These are phyloP conservation scores for Lathyrus oleraceus DNA, from an alignment of 306 rosid species.

Conservation along the genomic window DNA sequence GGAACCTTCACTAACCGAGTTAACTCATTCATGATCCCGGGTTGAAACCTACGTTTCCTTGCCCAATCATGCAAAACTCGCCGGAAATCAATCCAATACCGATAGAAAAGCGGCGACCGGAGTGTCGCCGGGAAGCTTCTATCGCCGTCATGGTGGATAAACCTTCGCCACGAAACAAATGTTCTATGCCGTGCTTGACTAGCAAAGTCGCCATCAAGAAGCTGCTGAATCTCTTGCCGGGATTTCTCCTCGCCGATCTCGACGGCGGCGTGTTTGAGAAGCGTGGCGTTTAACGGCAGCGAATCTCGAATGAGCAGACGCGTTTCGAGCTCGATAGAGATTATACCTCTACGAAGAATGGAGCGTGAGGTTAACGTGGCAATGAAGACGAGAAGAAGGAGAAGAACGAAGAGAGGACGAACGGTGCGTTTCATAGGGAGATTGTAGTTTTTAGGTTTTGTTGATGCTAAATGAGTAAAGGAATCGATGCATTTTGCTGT, in stretches of 20 bases:
- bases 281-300: constrained; percentile 62
- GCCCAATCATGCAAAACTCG: constrained; percentile 65
- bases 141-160: constrained; percentile 52
- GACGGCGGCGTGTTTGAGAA: constrained; percentile 63
- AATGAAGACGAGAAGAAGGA: constrained; percentile 57
- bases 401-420: constrained; percentile 61
- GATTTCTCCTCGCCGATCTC: constrained; percentile 59
- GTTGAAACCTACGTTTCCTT: constrained; percentile 60
- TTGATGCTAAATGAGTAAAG: constrained; percentile 49
- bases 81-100: constrained; percentile 82
- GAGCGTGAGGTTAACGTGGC: constrained; percentile 64
- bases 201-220: constrained; percentile 74
- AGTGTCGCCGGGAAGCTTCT: constrained; percentile 43
- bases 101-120: constrained; percentile 76
- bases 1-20: constrained; percentile 52
- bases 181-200: constrained; percentile 68
- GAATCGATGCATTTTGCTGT: constrained; percentile 34
- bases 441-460: constrained; percentile 33
- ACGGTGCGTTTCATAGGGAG: constrained; percentile 74
- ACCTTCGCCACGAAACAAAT: constrained; percentile 71
- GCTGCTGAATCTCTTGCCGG: constrained; percentile 65
- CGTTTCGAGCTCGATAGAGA: constrained; percentile 54
- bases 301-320: constrained; percentile 35
- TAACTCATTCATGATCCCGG: constrained; percentile 65
- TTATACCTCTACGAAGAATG: constrained; percentile 45